These are phyloP conservation scores for Nannochloropsis gaditana DNA, from an alignment of 108 stramenopile species.

Conservation along the genomic window DNA sequence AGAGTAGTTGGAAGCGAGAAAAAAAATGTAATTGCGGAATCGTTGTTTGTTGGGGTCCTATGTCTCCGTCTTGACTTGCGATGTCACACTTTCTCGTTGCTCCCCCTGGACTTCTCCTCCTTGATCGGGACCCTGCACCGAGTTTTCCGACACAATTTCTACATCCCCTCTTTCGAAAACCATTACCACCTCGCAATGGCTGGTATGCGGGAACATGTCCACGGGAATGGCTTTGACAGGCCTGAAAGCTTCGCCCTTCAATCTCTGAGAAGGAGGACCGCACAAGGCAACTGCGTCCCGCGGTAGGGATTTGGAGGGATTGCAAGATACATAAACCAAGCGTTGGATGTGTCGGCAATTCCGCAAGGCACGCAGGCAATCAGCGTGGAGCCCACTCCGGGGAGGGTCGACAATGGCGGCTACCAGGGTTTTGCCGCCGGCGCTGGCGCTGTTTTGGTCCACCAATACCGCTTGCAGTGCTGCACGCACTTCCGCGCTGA, in stretches of 20 bases:
- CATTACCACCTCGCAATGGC: constrained; percentile 85
- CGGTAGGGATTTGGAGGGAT: constrained; percentile 73
- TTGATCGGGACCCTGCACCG: constrained; percentile 4
- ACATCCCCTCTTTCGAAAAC: constrained; percentile 67
- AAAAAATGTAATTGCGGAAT: too few species aligned
- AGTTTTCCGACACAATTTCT: constrained; percentile 56
- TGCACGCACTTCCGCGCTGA: neutral
- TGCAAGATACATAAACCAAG: constrained; percentile 88
- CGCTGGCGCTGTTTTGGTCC: constrained; percentile 30
- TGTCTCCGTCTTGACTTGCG: too few species aligned
- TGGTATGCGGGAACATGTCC: constrained; percentile 89
- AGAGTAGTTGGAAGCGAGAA: too few species aligned
- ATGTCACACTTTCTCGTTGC: too few species aligned
- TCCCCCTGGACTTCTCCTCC: neutral
- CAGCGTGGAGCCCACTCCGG: constrained; percentile 73
- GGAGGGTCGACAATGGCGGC: constrained; percentile 89
- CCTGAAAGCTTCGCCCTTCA: constrained; percentile 66
- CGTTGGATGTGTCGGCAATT: constrained; percentile 61
- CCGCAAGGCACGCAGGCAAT: constrained; percentile 68
- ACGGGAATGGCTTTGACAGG: constrained; percentile 71
- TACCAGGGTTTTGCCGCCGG: constrained; percentile 26
- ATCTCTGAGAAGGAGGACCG: constrained; percentile 57
- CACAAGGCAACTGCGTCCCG: constrained; percentile 71
- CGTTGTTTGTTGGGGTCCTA: too few species aligned
- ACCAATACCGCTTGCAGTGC: neutral